phyloP scores from a whole-genome alignment of 306 rosid species.

The Luffa acutangula region DNA sequence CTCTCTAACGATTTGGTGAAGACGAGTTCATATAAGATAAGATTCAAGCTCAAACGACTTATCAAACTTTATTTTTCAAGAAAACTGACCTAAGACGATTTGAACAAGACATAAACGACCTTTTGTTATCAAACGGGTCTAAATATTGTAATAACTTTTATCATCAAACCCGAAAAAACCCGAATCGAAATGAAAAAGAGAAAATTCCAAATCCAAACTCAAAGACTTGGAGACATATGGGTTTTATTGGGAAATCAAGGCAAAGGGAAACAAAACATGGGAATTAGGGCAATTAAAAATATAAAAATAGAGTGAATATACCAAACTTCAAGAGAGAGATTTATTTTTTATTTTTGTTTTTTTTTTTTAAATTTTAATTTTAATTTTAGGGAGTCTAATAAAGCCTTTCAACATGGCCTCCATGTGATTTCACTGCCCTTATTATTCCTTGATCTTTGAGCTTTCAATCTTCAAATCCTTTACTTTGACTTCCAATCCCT shows the following conservation, averaged over 20 bases:
- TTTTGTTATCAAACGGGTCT: no score
- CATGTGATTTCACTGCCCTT: slow-evolving; percentile 8
- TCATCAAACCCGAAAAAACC: neutral
- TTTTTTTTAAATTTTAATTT: no score
- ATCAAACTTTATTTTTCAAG: neutral
- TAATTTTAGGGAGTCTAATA: neutral
- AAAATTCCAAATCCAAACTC: neutral
- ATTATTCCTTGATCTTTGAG: slow-evolving; percentile 4
- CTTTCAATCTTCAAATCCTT: neutral
- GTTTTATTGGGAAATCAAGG: neutral
- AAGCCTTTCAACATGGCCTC: slow-evolving; percentile 1
- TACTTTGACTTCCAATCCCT: neutral
- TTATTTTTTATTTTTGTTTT: no score
- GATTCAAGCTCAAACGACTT: no score
- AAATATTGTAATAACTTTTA: no score
- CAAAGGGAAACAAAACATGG: neutral
- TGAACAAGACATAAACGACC: neutral
- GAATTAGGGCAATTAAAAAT: neutral
- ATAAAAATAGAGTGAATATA: neutral
- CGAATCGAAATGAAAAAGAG: neutral
- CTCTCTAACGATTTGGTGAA: neutral
- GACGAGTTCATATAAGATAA: no score
- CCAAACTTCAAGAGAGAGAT: neutral
- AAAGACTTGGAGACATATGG: neutral
- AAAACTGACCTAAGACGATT: neutral